phyloP scores from a whole-genome alignment of 306 rosid genomes.

The Medicago lupulina region DNA sequence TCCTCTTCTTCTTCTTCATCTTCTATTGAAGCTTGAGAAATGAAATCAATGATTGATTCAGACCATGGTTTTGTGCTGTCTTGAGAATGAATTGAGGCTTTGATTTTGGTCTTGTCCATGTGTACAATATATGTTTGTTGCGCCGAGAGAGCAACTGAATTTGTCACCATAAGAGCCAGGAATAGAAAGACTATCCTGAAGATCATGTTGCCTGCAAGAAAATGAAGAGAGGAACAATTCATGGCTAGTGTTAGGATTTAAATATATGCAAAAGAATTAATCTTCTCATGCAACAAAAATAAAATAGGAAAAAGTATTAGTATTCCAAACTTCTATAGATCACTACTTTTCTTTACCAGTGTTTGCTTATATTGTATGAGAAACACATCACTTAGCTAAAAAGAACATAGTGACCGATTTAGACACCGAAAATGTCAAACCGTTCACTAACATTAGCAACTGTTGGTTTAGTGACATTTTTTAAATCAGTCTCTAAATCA shows the following conservation, averaged over 20 bases:
- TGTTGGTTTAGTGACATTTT: neutral
- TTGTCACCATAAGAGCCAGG: slow-evolving; percentile 48
- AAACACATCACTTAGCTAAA: neutral
- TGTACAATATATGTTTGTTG: slow-evolving; percentile 68
- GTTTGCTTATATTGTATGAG: neutral
- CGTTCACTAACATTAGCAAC: neutral
- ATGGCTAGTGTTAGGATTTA: slow-evolving; percentile 23
- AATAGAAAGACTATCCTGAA: slow-evolving; percentile 46
- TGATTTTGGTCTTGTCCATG: slow-evolving; percentile 64
- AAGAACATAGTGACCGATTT: neutral
- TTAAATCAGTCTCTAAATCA: neutral
- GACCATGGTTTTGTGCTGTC: slow-evolving; percentile 55
- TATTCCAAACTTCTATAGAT: slow-evolving; percentile 4
- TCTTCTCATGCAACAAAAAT: slow-evolving; percentile 4
- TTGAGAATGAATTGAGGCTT: slow-evolving; percentile 44
- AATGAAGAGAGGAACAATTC: slow-evolving; percentile 19
- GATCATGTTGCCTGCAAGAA: slow-evolving; percentile 55
- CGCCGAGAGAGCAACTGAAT: slow-evolving; percentile 47
- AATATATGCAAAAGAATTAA: slow-evolving; percentile 10
- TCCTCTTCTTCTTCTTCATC: slow-evolving; percentile 33
- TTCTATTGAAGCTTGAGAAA: slow-evolving; percentile 47
- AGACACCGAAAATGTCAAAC: neutral
- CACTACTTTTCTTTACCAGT: neutral
- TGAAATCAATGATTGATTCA: slow-evolving; percentile 52
- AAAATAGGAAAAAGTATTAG: slow-evolving; percentile 4